These are phyloP conservation scores for Penicillium mononematosum DNA, from an alignment of 495 filamentous ascomycete species.

Conservation along the genomic window DNA sequence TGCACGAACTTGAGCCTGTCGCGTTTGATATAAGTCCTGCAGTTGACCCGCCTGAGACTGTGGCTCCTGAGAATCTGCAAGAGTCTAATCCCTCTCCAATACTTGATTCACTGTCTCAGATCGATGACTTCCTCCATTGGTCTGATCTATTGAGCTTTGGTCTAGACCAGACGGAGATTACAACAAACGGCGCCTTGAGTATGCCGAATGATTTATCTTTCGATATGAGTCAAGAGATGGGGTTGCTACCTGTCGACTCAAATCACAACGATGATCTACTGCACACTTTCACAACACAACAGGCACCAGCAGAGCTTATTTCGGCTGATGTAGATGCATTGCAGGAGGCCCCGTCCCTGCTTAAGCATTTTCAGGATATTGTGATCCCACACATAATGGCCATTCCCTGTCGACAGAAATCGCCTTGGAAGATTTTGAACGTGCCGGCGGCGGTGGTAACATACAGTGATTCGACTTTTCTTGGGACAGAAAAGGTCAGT, in stretches of 20 bases:
- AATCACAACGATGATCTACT: constrained; percentile 7
- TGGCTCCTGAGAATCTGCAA: constrained; percentile 12
- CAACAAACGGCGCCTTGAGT: constrained; percentile 19
- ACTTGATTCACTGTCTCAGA: constrained; percentile 29
- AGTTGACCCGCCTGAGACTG: background rate
- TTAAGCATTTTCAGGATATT: constrained; percentile 36
- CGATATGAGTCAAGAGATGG: constrained; percentile 14
- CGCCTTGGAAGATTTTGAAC: constrained; percentile 36
- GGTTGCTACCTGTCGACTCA: constrained; percentile 6
- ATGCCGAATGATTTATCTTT: constrained; percentile 21
- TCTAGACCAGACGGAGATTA: constrained; percentile 22
- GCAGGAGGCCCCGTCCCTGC: constrained; percentile 27
- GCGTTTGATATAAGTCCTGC: background rate
- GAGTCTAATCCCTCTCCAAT: constrained; percentile 20
- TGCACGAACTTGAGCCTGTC: background rate
- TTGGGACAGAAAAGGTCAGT: constrained; percentile 29
- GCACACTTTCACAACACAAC: constrained; percentile 10
- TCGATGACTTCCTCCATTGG: constrained; percentile 39
- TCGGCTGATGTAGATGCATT: constrained; percentile 17
- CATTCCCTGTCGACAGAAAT: constrained; percentile 33
- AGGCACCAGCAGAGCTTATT: constrained; percentile 13
- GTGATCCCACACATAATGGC: constrained; percentile 37
- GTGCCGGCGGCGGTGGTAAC: constrained; percentile 34
- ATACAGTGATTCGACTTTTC: constrained; percentile 32
- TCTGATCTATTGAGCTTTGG: constrained; percentile 35